phyloP scores from a whole-genome alignment of 768 basidiomycete species.

The Tephrocybe sp. region DNA sequence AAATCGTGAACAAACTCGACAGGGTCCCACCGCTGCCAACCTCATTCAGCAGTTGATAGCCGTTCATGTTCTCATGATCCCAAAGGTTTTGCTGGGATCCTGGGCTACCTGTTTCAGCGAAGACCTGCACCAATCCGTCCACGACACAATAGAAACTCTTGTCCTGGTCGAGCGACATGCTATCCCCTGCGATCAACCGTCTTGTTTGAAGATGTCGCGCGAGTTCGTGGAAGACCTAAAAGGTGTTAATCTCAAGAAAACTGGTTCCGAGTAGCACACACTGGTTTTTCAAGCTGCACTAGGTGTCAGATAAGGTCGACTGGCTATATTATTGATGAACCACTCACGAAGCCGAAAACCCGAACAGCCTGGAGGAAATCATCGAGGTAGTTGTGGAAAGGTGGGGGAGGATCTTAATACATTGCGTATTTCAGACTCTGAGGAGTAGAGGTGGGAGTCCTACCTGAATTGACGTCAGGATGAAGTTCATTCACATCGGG shows the following conservation, averaged over 20 bases:
- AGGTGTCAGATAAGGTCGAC: background rate
- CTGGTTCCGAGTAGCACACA: slow-evolving; percentile 32
- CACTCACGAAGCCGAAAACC: slow-evolving; percentile 88
- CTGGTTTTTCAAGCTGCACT: slow-evolving; percentile 81
- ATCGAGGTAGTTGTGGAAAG: slow-evolving; percentile 95
- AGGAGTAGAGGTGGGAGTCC: background rate
- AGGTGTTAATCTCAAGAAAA: background rate
- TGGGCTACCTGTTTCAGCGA: slow-evolving; percentile 61
- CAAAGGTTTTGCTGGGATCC: slow-evolving; percentile 55
- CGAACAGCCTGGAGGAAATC: slow-evolving; percentile 96
- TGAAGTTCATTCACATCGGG: slow-evolving; percentile 85
- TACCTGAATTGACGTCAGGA: slow-evolving; percentile 83
- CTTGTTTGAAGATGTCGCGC: slow-evolving; percentile 95
- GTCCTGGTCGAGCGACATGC: slow-evolving; percentile 85
- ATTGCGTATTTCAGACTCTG: slow-evolving; percentile 14
- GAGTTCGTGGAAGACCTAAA: slow-evolving; percentile 93
- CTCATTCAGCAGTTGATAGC: slow-evolving; percentile 95
- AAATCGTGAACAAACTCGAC: slow-evolving; percentile 94
- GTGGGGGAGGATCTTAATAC: slow-evolving; percentile 56
- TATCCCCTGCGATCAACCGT: slow-evolving; percentile 94
- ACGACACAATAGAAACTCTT: slow-evolving; percentile 98
- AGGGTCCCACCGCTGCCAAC: slow-evolving; percentile 95
- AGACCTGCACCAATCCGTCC: slow-evolving; percentile 96
- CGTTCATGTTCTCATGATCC: slow-evolving; percentile 90
- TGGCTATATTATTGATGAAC: background rate